Percentiles rank a stretch among this genome's conserved stretches.
Evolutionary conservation across 345 rosid genomes (phyloP).

Genomic region (Acer campestre): DNA sequence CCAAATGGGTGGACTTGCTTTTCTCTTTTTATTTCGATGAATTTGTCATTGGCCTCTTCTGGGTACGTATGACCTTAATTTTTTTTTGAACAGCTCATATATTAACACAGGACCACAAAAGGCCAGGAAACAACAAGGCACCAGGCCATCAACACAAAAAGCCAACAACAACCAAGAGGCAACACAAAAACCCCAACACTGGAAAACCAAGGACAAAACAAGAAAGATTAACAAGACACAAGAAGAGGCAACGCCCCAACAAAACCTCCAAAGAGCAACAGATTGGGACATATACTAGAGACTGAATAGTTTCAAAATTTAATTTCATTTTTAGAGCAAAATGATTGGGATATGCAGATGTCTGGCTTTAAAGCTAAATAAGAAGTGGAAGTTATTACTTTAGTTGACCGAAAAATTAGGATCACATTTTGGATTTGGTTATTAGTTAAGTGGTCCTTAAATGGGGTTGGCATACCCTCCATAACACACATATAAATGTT

Average conservation of each 20-base stretch:
- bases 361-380: background rate
- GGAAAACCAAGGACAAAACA: too few species aligned
- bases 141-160: too few species aligned
- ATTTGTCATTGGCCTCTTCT: background rate
- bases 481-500: background rate
- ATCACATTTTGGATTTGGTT: background rate
- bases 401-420: background rate
- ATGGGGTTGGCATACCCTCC: constrained; percentile 15
- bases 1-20: background rate
- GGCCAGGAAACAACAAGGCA: too few species aligned
- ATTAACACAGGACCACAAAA: too few species aligned
- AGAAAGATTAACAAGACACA: too few species aligned
- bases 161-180: too few species aligned
- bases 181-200: too few species aligned
- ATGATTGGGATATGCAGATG: background rate
- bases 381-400: constrained; percentile 2
- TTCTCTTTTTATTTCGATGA: background rate
- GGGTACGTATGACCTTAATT: background rate
- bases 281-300: background rate
- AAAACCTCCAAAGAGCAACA: too few species aligned
- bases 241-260: too few species aligned
- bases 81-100: too few species aligned
- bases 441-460: constrained; percentile 2
- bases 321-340: background rate
- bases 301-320: background rate